Conservation (phyloP, 1,139 yeast genomes). For the Blastobotrys proliferans region DNA sequence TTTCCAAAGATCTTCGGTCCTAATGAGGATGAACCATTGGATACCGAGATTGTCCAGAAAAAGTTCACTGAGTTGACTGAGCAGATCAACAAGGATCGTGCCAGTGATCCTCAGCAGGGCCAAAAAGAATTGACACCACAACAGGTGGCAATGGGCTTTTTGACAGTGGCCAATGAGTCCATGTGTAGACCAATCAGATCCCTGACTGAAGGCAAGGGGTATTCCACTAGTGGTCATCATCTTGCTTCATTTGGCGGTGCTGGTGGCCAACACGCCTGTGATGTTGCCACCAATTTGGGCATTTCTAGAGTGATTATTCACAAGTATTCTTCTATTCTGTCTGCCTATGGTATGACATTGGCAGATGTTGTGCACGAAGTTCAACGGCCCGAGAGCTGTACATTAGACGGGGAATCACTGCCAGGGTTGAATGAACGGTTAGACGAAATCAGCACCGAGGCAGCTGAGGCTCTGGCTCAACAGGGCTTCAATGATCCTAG, state of each 20-base stretch:
- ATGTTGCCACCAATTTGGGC: constrained; percentile 44
- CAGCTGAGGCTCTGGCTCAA: constrained; percentile 35
- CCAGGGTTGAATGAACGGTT: constrained; percentile 37
- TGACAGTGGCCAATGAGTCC: constrained; percentile 48
- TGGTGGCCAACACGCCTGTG: constrained; percentile 52
- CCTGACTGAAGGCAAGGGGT: constrained; percentile 50
- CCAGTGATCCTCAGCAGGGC: constrained; percentile 9
- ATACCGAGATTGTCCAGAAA: constrained; percentile 37
- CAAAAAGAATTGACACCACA: constrained; percentile 34
- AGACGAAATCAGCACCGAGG: constrained; percentile 34
- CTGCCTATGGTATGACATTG: constrained; percentile 51
- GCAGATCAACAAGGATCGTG: constrained; percentile 40
- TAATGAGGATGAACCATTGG: constrained; percentile 46
- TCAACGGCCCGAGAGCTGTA: constrained; percentile 49
- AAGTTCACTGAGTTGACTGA: constrained; percentile 43
- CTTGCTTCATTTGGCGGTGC: constrained; percentile 54
- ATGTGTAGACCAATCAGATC: constrained; percentile 51
- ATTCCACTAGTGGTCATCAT: constrained; percentile 39
- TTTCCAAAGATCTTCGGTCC: constrained; percentile 56
- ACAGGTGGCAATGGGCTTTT: constrained; percentile 48
- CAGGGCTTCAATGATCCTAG: constrained; percentile 45
- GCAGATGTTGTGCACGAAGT: constrained; percentile 56
- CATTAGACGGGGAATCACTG: constrained; percentile 35
- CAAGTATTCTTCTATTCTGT: constrained; percentile 46
- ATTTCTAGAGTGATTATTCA: constrained; percentile 44